Evolutionary conservation across 306 rosid genomes (phyloP).

Genomic region (Quillaja saponaria): DNA sequence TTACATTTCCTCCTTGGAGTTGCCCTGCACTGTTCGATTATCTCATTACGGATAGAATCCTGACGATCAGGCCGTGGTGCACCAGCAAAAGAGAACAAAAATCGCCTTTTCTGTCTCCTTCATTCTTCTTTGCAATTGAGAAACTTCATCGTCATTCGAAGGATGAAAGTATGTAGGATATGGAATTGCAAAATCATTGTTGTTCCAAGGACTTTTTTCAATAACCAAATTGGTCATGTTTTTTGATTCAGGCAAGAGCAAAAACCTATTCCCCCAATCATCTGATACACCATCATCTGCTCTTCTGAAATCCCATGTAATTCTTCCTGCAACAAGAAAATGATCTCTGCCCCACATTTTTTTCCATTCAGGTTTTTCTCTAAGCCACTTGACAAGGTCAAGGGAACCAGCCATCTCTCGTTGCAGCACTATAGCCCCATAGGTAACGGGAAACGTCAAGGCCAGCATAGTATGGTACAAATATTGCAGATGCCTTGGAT

Average conservation of each 20-base stretch:
- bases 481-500: slow-evolving; percentile 42
- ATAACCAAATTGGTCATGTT: slow-evolving; percentile 46
- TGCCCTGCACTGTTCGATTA: slow-evolving; percentile 41
- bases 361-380: slow-evolving; percentile 43
- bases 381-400: slow-evolving; percentile 39
- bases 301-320: slow-evolving; percentile 60
- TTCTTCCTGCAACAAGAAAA: slow-evolving; percentile 54
- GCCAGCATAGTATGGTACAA: slow-evolving; percentile 48
- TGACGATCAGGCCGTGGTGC: slow-evolving; percentile 41
- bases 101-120: slow-evolving; percentile 33
- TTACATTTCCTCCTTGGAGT: slow-evolving; percentile 36
- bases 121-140: slow-evolving; percentile 46
- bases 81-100: slow-evolving; percentile 46
- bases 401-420: slow-evolving; percentile 35
- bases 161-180: slow-evolving; percentile 60
- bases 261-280: slow-evolving; percentile 54
- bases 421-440: slow-evolving; percentile 35
- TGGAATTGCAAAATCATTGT: slow-evolving; percentile 50
- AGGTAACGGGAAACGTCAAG: slow-evolving; percentile 49
- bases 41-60: slow-evolving; percentile 43
- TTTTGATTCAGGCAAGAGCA: slow-evolving; percentile 42
- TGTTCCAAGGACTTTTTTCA: slow-evolving; percentile 48
- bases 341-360: slow-evolving; percentile 52
- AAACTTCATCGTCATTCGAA: slow-evolving; percentile 36
- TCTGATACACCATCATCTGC: slow-evolving; percentile 26